These are phyloP conservation scores for Pseudonectria foliicola DNA, from an alignment of 2,329 filamentous ascomycete genomes.

Conservation along the genomic window DNA sequence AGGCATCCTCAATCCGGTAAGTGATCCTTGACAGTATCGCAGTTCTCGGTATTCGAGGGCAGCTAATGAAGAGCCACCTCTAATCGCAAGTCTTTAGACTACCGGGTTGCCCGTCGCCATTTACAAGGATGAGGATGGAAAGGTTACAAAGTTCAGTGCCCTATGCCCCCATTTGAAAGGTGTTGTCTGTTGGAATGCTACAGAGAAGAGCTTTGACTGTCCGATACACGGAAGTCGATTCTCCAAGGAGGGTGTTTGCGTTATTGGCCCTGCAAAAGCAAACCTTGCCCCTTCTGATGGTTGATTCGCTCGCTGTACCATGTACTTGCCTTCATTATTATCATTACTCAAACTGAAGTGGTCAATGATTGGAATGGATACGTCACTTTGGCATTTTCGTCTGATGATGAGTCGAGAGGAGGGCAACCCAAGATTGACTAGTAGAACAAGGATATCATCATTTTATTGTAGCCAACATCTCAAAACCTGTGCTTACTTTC, in stretches of 20 bases:
- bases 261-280: constrained; percentile 10
- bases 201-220: constrained; percentile 49
- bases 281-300: not conserved
- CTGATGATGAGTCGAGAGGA: too few relatives aligned
- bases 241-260: constrained; percentile 12
- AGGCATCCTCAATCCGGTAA: constrained; percentile 43
- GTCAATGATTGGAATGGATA: too few relatives aligned
- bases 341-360: too few relatives aligned
- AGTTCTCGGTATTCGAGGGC: not conserved
- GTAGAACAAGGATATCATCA: too few relatives aligned
- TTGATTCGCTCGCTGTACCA: too few relatives aligned
- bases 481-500: too few relatives aligned
- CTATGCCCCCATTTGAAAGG: constrained; percentile 50
- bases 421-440: too few relatives aligned
- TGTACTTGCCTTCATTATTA: too few relatives aligned
- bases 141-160: constrained; percentile 43
- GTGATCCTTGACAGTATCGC: not conserved
- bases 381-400: too few relatives aligned
- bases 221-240: constrained; percentile 38
- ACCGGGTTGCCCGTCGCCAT: constrained; percentile 46
- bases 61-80: too few relatives aligned
- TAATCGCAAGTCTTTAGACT: too few relatives aligned
- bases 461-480: too few relatives aligned
- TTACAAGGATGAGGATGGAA: constrained; percentile 48
- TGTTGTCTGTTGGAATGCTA: constrained; percentile 48